Percentiles rank a stretch among this genome's conserved stretches.
These are phyloP conservation scores for Tetrahymena elliotti DNA, from an alignment of 73 alveolate species.

Conservation along the genomic window DNA sequence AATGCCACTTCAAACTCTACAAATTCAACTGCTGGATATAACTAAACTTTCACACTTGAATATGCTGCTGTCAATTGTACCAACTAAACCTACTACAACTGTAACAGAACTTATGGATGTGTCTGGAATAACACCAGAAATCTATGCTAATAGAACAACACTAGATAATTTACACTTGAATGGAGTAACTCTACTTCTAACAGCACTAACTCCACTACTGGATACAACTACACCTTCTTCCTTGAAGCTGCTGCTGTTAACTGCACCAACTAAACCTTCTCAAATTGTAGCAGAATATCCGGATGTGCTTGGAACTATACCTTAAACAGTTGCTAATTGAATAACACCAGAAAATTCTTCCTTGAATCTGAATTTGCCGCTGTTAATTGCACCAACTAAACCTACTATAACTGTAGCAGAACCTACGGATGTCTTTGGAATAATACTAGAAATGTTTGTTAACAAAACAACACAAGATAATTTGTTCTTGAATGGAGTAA, in stretches of 20 bases:
- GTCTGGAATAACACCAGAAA: neutral
- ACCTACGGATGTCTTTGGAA: neutral
- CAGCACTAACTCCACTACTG: too few relatives aligned
- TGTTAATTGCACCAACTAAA: neutral
- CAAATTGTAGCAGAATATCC: too few relatives aligned
- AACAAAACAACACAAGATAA: neutral
- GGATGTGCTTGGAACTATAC: too few relatives aligned
- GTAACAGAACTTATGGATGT: neutral
- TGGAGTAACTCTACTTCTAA: too few relatives aligned
- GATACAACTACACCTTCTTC: too few relatives aligned
- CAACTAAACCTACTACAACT: neutral
- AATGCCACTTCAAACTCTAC: neutral
- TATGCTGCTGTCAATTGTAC: neutral
- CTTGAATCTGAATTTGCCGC: neutral
- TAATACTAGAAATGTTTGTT: neutral
- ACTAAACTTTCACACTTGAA: neutral
- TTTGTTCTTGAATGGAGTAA: neutral
- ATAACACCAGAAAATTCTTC: too few relatives aligned
- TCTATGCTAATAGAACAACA: neutral
- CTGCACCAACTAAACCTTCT: too few relatives aligned
- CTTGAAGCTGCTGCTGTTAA: too few relatives aligned
- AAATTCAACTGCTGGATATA: neutral
- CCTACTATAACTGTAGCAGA: neutral
- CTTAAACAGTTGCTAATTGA: too few relatives aligned
- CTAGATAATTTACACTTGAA: neutral